These are phyloP conservation scores for Neocucurbitaria cava DNA, from an alignment of 2,329 filamentous ascomycete genomes.

Conservation along the genomic window DNA sequence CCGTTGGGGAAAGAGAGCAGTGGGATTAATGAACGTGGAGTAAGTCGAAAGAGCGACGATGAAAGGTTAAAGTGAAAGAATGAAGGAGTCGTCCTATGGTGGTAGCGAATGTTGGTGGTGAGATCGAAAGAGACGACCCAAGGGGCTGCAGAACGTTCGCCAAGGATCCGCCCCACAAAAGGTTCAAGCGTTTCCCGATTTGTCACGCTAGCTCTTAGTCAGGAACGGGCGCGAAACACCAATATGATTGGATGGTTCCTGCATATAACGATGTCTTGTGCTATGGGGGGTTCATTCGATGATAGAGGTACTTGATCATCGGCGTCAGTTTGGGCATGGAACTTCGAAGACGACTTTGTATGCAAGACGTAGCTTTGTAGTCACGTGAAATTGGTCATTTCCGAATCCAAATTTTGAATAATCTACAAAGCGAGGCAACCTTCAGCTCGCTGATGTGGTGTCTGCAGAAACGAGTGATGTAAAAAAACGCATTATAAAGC, in stretches of 20 bases:
- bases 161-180: slow-evolving; percentile 11
- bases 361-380: no score
- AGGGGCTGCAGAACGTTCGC: slow-evolving; percentile 9
- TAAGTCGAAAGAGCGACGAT: slow-evolving; percentile 23
- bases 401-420: slow-evolving; percentile 2
- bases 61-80: slow-evolving; percentile 16
- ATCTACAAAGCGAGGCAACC: slow-evolving; percentile 13
- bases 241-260: slow-evolving; percentile 20
- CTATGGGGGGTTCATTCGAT: not conserved
- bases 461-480: slow-evolving; percentile 15
- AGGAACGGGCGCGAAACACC: slow-evolving; percentile 24
- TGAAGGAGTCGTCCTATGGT: slow-evolving; percentile 7
- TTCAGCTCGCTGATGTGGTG: not conserved
- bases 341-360: no score
- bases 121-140: slow-evolving; percentile 8
- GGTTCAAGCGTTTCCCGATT: slow-evolving; percentile 6
- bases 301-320: not conserved
- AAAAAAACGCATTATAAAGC: slow-evolving; percentile 28
- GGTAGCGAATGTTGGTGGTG: slow-evolving; percentile 7
- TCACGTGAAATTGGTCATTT: not conserved
- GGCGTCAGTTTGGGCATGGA: not conserved
- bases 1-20: not conserved
- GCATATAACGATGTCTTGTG: slow-evolving; percentile 2
- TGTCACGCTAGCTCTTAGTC: slow-evolving; percentile 20
- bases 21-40: not conserved